A percentile compares a stretch with the other conserved stretches of the same genome.
phyloP scores from a whole-genome alignment of 495 filamentous ascomycete species.

The Aspergillus mulundensis region DNA sequence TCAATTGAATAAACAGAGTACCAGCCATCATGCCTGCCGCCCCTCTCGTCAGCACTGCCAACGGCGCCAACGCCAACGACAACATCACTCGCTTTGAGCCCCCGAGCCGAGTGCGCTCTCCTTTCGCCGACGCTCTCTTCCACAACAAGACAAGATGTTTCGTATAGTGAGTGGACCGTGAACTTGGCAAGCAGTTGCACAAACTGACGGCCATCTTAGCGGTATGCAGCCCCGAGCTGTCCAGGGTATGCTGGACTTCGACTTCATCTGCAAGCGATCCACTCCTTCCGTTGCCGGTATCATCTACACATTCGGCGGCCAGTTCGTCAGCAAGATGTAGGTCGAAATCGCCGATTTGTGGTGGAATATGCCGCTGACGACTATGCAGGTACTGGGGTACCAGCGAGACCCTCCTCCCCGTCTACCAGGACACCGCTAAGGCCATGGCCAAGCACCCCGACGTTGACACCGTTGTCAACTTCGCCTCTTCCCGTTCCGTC shows the following conservation, averaged over 20 bases:
- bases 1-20: conserved; percentile 15
- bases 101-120: conserved; percentile 87
- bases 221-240: conserved; percentile 96
- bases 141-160: conserved; percentile 99
- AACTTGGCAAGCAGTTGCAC: conserved; percentile 7
- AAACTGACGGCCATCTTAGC: conserved; percentile 34
- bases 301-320: conserved; percentile 99
- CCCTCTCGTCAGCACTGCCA: conserved; percentile 36
- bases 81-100: conserved; percentile 96
- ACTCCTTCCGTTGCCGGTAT: conserved; percentile 97
- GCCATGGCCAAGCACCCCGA: conserved; percentile 96
- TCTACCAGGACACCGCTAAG: conserved; percentile 93
- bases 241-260: conserved; percentile 99
- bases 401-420: conserved; percentile 96
- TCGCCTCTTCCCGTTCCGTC: conserved; percentile 95
- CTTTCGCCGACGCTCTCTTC: conserved; percentile 85
- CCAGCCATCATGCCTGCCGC: conserved; percentile 45
- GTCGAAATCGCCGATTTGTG: conserved; percentile 8
- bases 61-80: conserved; percentile 72
- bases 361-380: neutral
- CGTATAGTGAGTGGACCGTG: conserved; percentile 67
- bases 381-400: conserved; percentile 86
- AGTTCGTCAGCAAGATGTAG: conserved; percentile 99
- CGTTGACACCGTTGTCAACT: conserved; percentile 98
- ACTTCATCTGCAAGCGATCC: conserved; percentile 99